Base-by-base conservation (phyloP, 495 filamentous ascomycete species). In the Xylaria acuta region DNA sequence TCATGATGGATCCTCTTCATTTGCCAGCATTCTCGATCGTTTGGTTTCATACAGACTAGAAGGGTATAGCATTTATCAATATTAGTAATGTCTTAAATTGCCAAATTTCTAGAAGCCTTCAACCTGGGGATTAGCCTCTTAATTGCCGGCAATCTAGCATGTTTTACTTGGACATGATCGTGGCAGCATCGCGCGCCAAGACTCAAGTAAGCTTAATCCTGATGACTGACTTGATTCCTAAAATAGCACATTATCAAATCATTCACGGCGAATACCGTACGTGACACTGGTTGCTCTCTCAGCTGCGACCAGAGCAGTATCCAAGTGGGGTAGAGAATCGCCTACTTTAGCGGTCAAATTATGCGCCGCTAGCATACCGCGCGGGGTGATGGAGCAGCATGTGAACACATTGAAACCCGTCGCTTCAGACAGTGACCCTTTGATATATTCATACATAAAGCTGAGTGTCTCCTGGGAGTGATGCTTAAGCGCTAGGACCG, bases 81-180 rank as follows among this genome's bases (percentile, higher is more conserved):
- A 56, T 43, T 67, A 67, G 49, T 67, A 67, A 56, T 67, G 30
- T 38, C 27, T 43, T 25, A 54, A 67, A 67, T 67, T 67, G 27
- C 63, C 18, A 67, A 67, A 32, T 41, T 67, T 41, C 49, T 67
- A 20, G 65, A 56, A 56, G 8, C n/a, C n/a, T 56, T 54, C 49
- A n/a, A 43, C 22, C 36, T 49, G 32, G 27, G 20, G 30, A 22
- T 20, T 67, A 67, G 49, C 7, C 32, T 67, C 11, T 16, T 3
- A 67, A 56, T 36, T 67, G 49, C 65, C 65, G 65, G 14, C 49
- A 5, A 43, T 38, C 45, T 54, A 12, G 36, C 65, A 67, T 43
- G 65, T 41, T 41, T 30, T 56, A 36, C 27, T n/a, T n/a, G n/a
- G n/a, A 54, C 5, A 56, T 36, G 47, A 56, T 53, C 32, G 43